Conservation (phyloP, 164 flowering plant genomes). For the Nymphaea colorata region DNA sequence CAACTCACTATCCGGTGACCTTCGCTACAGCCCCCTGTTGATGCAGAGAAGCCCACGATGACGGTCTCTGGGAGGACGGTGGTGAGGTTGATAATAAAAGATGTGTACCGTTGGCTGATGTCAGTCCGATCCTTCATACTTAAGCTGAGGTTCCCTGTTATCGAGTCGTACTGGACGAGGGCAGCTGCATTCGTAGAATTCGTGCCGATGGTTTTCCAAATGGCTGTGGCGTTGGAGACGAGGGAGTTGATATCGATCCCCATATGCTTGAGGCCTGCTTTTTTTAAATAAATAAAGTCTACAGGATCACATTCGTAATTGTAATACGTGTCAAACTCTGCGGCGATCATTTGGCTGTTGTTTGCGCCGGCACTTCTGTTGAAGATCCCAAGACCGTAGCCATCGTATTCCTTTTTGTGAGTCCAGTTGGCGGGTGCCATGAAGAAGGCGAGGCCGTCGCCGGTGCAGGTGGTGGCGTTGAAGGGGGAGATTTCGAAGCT, state of each 20-base stretch:
- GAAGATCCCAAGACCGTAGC: too few species aligned
- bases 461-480: neutral
- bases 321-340: constrained; percentile 28
- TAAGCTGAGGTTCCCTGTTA: constrained; percentile 10
- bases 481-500: constrained; percentile 22
- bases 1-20: constrained; percentile 16
- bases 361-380: neutral
- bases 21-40: constrained; percentile 12
- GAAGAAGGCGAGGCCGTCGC: constrained; percentile 52
- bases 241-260: constrained; percentile 33
- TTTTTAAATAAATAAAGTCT: constrained; percentile 1
- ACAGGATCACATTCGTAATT: neutral
- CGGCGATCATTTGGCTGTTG: constrained; percentile 16
- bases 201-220: constrained; percentile 11
- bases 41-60: constrained; percentile 17
- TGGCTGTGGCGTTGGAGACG: constrained; percentile 8
- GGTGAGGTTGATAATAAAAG: constrained; percentile 13
- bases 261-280: constrained; percentile 10
- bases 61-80: constrained; percentile 14
- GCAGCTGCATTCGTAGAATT: too few species aligned
- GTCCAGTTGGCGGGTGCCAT: constrained; percentile 19
- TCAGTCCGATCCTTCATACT: constrained; percentile 3
- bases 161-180: constrained; percentile 20
- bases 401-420: too few species aligned
- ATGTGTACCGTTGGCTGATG: neutral